Percentiles rank a stretch among this genome's conserved stretches.
phyloP scores from a whole-genome alignment of 2,329 filamentous ascomycete species.

The Phialophora tarda region DNA sequence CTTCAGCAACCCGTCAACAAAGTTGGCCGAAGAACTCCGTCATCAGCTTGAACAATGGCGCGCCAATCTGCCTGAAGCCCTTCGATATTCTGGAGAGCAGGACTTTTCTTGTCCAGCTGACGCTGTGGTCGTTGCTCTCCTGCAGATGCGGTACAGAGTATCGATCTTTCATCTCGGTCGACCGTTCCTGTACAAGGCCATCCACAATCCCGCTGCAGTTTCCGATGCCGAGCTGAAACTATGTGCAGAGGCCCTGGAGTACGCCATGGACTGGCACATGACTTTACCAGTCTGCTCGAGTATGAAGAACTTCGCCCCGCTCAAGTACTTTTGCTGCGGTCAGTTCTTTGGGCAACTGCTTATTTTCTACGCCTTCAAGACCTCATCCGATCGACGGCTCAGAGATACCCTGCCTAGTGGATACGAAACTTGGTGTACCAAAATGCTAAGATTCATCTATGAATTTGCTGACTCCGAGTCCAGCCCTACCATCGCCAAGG shows the following conservation, averaged over 20 bases:
- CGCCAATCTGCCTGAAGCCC: slow-evolving; percentile 54
- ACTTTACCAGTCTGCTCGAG: slow-evolving; percentile 47
- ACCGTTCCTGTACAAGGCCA: slow-evolving; percentile 44
- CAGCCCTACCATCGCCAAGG: slow-evolving; percentile 49
- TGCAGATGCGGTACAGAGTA: slow-evolving; percentile 33
- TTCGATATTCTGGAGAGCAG: slow-evolving; percentile 52
- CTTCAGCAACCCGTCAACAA: slow-evolving; percentile 53
- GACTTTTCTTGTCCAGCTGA: slow-evolving; percentile 25
- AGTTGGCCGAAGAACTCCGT: slow-evolving; percentile 58
- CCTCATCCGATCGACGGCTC: slow-evolving; percentile 46
- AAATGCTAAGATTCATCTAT: slow-evolving; percentile 50
- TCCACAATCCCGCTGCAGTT: slow-evolving; percentile 47
- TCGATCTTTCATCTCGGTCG: slow-evolving; percentile 35
- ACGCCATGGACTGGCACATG: slow-evolving; percentile 52
- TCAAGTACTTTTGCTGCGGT: slow-evolving; percentile 51
- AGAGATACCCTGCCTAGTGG: slow-evolving; percentile 47
- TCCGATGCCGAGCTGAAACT: slow-evolving; percentile 50
- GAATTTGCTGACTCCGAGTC: slow-evolving; percentile 44
- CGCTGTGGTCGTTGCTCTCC: slow-evolving; percentile 31
- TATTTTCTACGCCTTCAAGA: slow-evolving; percentile 50
- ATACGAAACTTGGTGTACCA: slow-evolving; percentile 50
- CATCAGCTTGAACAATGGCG: slow-evolving; percentile 64
- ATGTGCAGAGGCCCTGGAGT: slow-evolving; percentile 47
- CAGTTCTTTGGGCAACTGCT: slow-evolving; percentile 51
- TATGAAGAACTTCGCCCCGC: slow-evolving; percentile 52